These are phyloP conservation scores for Mortierella sp. DNA, from an alignment of 371 early-diverging fungal species.

Conservation along the genomic window DNA sequence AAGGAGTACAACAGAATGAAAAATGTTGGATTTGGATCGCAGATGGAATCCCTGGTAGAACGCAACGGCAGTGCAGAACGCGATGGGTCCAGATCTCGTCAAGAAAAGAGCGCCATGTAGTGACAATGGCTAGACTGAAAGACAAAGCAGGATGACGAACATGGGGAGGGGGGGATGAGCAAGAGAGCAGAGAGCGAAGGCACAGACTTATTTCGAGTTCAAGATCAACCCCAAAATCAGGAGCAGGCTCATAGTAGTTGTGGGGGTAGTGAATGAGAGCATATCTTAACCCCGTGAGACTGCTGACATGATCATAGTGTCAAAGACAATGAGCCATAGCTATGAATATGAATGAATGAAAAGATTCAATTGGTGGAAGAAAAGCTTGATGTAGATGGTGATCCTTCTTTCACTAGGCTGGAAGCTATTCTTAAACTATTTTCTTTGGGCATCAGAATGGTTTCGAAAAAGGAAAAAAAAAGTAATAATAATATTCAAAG, in stretches of 20 bases:
- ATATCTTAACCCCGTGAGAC: no score
- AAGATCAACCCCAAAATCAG: not conserved
- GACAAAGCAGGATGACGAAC: not conserved
- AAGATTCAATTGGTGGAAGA: not conserved
- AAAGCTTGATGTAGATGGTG: not conserved
- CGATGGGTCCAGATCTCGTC: slow-evolving; percentile 68
- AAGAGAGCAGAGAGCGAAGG: slow-evolving; percentile 1
- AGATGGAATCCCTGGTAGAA: slow-evolving; percentile 73
- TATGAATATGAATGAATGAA: not conserved
- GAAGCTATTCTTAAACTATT: no score
- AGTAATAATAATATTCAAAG: no score
- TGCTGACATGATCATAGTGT: no score
- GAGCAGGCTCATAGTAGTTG: not conserved
- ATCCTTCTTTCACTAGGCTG: no score
- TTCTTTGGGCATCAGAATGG: no score
- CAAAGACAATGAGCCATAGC: not conserved
- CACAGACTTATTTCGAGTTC: not conserved
- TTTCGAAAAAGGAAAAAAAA: no score
- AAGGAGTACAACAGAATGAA: slow-evolving; percentile 65
- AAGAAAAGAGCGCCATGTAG: slow-evolving; percentile 13
- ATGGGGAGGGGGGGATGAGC: not conserved
- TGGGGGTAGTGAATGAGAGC: no score
- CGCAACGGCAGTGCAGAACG: slow-evolving; percentile 81
- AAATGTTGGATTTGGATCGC: slow-evolving; percentile 84
- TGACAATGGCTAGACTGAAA: not conserved